These are phyloP conservation scores for Chytriomyces sp. DNA, from an alignment of 192 early-diverging fungal species.

Conservation along the genomic window DNA sequence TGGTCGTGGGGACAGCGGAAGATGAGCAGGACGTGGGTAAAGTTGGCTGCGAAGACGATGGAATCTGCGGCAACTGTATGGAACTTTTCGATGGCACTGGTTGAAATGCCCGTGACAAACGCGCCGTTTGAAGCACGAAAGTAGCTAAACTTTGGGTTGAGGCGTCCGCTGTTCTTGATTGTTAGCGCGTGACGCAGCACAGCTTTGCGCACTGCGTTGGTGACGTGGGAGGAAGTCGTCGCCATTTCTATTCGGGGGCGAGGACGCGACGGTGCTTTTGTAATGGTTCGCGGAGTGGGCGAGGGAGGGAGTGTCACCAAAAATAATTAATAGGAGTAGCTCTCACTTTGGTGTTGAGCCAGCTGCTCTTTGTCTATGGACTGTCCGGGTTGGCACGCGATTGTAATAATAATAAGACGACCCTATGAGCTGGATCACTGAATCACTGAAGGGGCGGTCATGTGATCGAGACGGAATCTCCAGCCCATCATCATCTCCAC, in stretches of 20 bases:
- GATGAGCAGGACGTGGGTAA: constrained; percentile 16
- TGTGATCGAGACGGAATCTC: neutral
- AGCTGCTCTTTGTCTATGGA: neutral
- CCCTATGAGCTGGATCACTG: neutral
- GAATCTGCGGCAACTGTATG: constrained; percentile 17
- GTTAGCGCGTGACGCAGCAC: too few relatives aligned
- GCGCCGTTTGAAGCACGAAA: neutral
- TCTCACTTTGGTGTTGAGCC: neutral
- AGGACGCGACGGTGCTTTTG: too few relatives aligned
- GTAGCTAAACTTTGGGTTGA: constrained; percentile 7
- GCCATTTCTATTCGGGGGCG: too few relatives aligned
- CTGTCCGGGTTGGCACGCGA: neutral
- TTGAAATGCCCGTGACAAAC: neutral
- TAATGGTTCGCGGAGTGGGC: too few relatives aligned
- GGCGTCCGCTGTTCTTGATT: constrained; percentile 20
- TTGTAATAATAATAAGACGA: neutral
- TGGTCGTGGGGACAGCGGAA: constrained; percentile 23
- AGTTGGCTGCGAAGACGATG: constrained; percentile 5
- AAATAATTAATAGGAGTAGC: too few relatives aligned
- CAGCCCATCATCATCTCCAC: too few relatives aligned
- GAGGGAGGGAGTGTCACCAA: too few relatives aligned
- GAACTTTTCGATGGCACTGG: neutral
- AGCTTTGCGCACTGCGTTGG: too few relatives aligned
- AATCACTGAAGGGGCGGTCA: neutral
- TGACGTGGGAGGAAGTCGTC: too few relatives aligned